Conservation (phyloP, 83 land plant species). For the Thuja plicata region DNA sequence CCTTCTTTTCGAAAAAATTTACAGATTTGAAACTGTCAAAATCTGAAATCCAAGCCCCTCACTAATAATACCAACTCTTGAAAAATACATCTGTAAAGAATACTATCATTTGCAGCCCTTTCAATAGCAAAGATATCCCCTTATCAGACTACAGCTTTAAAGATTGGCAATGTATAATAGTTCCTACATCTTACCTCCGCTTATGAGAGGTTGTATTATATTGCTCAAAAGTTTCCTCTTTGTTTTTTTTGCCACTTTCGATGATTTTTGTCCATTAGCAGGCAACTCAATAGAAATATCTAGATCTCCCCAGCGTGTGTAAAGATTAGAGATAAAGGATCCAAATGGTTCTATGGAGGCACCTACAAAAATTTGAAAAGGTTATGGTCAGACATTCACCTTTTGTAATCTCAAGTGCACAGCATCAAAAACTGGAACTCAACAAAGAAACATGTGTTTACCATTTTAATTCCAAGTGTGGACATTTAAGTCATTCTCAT, state of each 20-base stretch:
- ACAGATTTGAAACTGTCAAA: background rate
- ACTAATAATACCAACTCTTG: background rate
- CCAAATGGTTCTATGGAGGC: slow-evolving; percentile 67
- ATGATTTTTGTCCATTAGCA: slow-evolving; percentile 21
- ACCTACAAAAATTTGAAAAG: slow-evolving; percentile 27
- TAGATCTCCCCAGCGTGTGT: slow-evolving; percentile 62
- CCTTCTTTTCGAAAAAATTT: background rate
- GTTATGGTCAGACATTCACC: background rate
- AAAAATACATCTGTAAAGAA: background rate
- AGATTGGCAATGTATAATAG: background rate
- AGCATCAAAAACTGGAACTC: background rate
- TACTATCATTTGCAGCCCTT: background rate
- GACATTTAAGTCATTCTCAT: background rate
- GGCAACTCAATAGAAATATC: slow-evolving; percentile 57
- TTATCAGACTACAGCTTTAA: background rate
- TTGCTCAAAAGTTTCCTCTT: background rate
- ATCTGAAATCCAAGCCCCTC: background rate
- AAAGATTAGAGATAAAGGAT: slow-evolving; percentile 67
- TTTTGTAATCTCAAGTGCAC: background rate
- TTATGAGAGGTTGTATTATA: slow-evolving; percentile 28
- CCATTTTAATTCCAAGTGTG: background rate
- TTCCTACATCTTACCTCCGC: slow-evolving; percentile 8
- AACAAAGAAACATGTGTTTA: background rate
- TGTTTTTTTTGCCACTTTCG: slow-evolving; percentile 23
- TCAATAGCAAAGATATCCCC: background rate